Percentiles rank a stretch among this genome's conserved stretches.
Conservation (phyloP, 257 asterid genomes). For the Solanum megistacrolobum region DNA sequence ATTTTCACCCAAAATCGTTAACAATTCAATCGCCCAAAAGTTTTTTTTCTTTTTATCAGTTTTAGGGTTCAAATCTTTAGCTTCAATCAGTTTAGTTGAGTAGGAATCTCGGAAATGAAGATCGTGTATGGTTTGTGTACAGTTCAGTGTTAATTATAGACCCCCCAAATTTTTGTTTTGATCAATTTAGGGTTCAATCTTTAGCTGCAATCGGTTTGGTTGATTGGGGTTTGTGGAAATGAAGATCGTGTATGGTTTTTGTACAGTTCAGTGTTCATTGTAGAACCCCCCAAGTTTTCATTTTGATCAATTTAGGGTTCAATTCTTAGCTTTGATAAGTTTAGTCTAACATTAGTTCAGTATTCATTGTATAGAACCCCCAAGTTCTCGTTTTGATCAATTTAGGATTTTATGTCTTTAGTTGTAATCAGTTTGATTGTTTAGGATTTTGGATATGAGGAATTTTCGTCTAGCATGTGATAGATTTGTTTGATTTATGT, state of each 20-base stretch:
- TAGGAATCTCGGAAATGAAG: background rate
- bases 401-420: background rate
- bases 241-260: background rate
- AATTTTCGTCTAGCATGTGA: slow-evolving; percentile 7
- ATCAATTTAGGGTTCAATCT: background rate
- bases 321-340: background rate
- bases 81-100: background rate
- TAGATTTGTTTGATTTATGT: background rate
- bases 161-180: background rate
- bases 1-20: background rate
- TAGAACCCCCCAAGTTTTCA: background rate
- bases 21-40: background rate
- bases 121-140: background rate
- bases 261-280: background rate
- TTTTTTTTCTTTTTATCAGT: background rate
- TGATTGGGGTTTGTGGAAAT: background rate
- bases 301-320: background rate
- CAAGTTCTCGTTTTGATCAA: background rate
- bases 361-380: background rate
- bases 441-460: slow-evolving; percentile 33
- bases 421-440: background rate
- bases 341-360: background rate
- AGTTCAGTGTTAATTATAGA: background rate
- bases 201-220: background rate
- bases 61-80: background rate